Base-by-base conservation (phyloP, 192 early-diverging fungal genomes). In the Rhizoclosmatium globosum region DNA sequence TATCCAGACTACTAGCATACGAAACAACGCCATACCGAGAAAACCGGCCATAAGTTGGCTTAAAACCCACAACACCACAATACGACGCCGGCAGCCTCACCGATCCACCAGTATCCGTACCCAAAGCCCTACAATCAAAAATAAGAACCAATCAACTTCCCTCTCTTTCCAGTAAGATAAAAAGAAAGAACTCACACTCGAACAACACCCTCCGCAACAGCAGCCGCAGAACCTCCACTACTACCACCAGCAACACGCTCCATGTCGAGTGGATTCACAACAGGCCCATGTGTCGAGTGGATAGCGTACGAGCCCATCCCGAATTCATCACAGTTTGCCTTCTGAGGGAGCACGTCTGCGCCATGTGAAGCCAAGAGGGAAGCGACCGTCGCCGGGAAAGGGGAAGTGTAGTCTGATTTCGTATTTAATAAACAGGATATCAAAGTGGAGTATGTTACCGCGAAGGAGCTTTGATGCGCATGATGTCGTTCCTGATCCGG, bases 261-360 rank as follows among this genome's bases (percentile, higher is more conserved):
- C 45, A 68, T 7, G n/a, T 62, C 56, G 19, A 47, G 45, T 2
- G 83, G 80, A 71, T 87, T 85, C 9, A 59, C 38, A 0, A 79
- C 80, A 11, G 83, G 81, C 4, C 90, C 89, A 80, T 74, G 74
- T 39, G 47, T 58, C 45, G 84, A 85, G 67, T 89, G 82, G 1
- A 87, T 56, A 64, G 85, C 89, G 31, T 80, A 81, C 31, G 89
- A 89, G 47, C 97, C 97, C 96, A 98, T 98, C 17, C 95, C 97
- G 91, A 97, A 98, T 81, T 98, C 96, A 82, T 98, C 97, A 94
- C 97, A 93, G 81, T 97, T 97, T 17, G 92, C 87, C 70, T 95
- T 95, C 31, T 93, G 95, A 3, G 45, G 23, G 13, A 42, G 19
- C 9, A 93, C 83, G n/a, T 93, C 82, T 7, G 89, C 78, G 0